Conservation (phyloP, 768 basidiomycete species). For the Tricholomella constricta region DNA sequence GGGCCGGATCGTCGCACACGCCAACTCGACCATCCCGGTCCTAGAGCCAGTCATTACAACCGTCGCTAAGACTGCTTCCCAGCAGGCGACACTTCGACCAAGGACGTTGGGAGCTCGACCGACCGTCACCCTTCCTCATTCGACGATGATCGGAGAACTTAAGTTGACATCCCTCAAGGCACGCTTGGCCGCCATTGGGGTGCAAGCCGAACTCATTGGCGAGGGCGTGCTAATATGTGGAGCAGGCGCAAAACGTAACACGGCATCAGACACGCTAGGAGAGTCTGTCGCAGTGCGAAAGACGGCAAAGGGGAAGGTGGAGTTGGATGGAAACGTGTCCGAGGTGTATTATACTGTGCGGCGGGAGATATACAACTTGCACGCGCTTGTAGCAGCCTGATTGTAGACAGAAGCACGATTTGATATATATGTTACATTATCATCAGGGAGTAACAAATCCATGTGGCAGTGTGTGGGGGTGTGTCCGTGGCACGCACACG, state of each 20-base stretch:
- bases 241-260: slow-evolving; percentile 47
- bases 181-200: slow-evolving; percentile 70
- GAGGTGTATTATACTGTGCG: slow-evolving; percentile 89
- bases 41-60: slow-evolving; percentile 64
- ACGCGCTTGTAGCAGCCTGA: slow-evolving; percentile 82
- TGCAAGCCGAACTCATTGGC: slow-evolving; percentile 94
- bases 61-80: slow-evolving; percentile 22
- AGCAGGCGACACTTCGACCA: slow-evolving; percentile 28
- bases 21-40: slow-evolving; percentile 86
- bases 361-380: slow-evolving; percentile 85
- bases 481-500: too few species aligned
- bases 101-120: slow-evolving; percentile 68
- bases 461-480: too few species aligned
- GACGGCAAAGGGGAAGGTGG: slow-evolving; percentile 79
- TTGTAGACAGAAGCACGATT: not conserved
- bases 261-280: slow-evolving; percentile 46
- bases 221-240: slow-evolving; percentile 95
- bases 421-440: not conserved
- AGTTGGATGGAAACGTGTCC: slow-evolving; percentile 87
- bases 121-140: slow-evolving; percentile 70
- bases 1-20: slow-evolving; percentile 82
- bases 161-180: slow-evolving; percentile 88
- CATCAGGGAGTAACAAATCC: too few species aligned
- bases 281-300: slow-evolving; percentile 89
- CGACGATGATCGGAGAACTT: slow-evolving; percentile 97